phyloP scores from a whole-genome alignment of 106 monocot species.

The Acanthochlamys bracteata region DNA sequence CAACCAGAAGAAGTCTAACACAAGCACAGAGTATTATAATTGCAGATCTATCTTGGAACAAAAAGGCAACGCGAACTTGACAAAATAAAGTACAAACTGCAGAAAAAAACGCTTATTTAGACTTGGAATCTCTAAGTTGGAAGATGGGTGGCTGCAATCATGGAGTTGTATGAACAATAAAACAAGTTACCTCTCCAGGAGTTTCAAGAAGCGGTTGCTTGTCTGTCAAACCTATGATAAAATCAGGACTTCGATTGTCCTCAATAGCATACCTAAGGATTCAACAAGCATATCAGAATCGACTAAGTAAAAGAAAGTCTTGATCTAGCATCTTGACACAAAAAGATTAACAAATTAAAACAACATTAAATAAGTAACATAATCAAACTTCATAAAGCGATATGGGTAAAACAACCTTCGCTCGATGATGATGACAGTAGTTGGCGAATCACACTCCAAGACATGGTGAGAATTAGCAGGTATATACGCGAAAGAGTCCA shows the following conservation, averaged over 20 bases:
- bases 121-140: too few relatives aligned
- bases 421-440: slow-evolving; percentile 77
- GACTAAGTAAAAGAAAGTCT: neutral
- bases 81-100: too few relatives aligned
- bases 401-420: slow-evolving; percentile 45
- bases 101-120: too few relatives aligned
- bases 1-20: too few relatives aligned
- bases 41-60: too few relatives aligned
- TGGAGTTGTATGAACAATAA: too few relatives aligned
- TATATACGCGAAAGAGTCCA: slow-evolving; percentile 80
- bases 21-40: too few relatives aligned
- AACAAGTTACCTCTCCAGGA: slow-evolving; percentile 63
- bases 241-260: slow-evolving; percentile 36
- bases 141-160: too few relatives aligned
- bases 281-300: neutral
- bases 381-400: too few relatives aligned
- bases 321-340: neutral
- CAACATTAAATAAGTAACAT: too few relatives aligned
- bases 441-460: slow-evolving; percentile 29
- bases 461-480: slow-evolving; percentile 53
- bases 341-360: too few relatives aligned
- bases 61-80: too few relatives aligned
- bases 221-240: slow-evolving; percentile 57
- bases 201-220: slow-evolving; percentile 85
- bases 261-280: slow-evolving; percentile 35